Conservation (phyloP, 148 eudicot genomes). For the Rhododendron vialii region DNA sequence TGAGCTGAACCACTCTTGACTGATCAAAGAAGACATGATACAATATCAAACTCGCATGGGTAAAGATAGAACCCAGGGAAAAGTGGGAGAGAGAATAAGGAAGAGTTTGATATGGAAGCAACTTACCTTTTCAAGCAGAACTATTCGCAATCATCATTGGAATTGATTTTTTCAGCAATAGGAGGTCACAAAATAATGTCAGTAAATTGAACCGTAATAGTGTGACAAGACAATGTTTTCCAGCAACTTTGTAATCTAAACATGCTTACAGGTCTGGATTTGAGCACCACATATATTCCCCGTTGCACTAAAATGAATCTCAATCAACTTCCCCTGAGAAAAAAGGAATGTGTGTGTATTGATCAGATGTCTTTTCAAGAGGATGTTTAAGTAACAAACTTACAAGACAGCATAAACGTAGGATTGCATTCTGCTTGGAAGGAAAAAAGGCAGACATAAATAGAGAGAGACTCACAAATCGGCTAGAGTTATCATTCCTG, state of each 20-base stretch:
- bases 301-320: conserved; percentile 64
- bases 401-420: neutral
- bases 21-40: conserved; percentile 31
- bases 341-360: neutral
- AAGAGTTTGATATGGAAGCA: neutral
- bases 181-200: conserved; percentile 7
- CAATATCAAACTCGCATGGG: neutral
- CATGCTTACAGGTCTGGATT: conserved; percentile 82
- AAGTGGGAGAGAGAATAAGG: neutral
- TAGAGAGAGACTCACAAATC: conserved; percentile 61
- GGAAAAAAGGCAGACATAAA: neutral
- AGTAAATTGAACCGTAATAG: neutral
- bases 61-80: neutral
- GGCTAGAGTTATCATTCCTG: conserved; percentile 83
- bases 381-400: neutral
- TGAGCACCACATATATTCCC: conserved; percentile 88
- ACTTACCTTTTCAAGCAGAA: conserved; percentile 86
- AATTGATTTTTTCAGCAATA: conserved; percentile 16
- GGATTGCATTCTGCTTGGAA: neutral
- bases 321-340: conserved; percentile 89
- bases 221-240: neutral
- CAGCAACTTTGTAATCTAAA: neutral
- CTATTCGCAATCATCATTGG: conserved; percentile 32
- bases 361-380: neutral
- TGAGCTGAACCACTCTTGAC: conserved; percentile 93